Conservation (phyloP, 768 basidiomycete genomes). For the Leucocoprinus sp. region DNA sequence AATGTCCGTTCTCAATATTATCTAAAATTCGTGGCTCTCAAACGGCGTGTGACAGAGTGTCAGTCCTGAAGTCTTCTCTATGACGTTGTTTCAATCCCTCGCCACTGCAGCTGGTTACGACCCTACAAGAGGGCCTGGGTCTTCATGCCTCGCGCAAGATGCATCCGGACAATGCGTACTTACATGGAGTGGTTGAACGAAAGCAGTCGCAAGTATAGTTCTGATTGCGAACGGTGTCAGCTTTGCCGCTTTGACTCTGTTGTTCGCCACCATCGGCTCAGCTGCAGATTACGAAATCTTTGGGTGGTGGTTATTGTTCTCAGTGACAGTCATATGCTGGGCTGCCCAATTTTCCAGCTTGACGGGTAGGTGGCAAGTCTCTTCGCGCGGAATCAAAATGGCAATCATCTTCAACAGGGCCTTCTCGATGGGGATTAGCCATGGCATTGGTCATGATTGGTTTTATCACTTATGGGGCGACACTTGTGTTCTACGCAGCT, state of each 20-base stretch:
- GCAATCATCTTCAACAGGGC: conserved; percentile 29
- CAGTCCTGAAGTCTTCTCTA: conserved; percentile 58
- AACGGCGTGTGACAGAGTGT: conserved; percentile 40
- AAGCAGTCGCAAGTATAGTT: conserved; percentile 69
- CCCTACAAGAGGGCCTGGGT: conserved; percentile 59
- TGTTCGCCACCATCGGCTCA: conserved; percentile 75
- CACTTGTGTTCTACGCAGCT: conserved; percentile 74
- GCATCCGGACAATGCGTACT: conserved; percentile 71
- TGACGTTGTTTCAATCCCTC: conserved; percentile 68
- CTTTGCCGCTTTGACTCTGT: conserved; percentile 74
- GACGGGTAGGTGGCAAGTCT: conserved; percentile 39
- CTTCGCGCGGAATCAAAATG: not conserved
- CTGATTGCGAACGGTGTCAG: conserved; percentile 68
- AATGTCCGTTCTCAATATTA: conserved; percentile 37
- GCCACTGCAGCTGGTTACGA: conserved; percentile 71
- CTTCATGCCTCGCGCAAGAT: conserved; percentile 47
- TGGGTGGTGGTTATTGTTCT: conserved; percentile 71
- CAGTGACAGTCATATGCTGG: conserved; percentile 71
- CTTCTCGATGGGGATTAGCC: conserved; percentile 62
- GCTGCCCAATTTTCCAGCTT: conserved; percentile 69
- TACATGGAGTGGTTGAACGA: conserved; percentile 68
- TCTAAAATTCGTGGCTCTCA: not conserved
- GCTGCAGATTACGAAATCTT: conserved; percentile 70
- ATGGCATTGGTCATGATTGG: conserved; percentile 78
- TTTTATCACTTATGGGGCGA: conserved; percentile 73